Conservation (phyloP, 129 eudicot genomes). For the Daucus carota region DH1_v3.0 NC_030381.2:38559501-38560000, state of each 20-base stretch:
- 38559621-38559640: not conserved
- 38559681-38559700: not conserved
- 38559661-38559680: not conserved
- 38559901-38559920: slow-evolving; percentile 70
- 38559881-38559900: slow-evolving; percentile 95
- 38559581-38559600: not conserved
- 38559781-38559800: not conserved
- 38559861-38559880: slow-evolving; percentile 26
- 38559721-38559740: not conserved
- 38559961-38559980: slow-evolving; percentile 74
- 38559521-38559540: too few relatives aligned
- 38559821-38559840: not conserved
- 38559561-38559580: not conserved
- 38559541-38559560: not conserved
- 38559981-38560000: slow-evolving; percentile 56
- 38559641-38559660: not conserved
- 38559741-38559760: not conserved
- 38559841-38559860: not conserved
- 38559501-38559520: not conserved
- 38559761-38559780: not conserved
- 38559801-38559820: not conserved
- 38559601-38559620: not conserved
- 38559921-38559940: slow-evolving; percentile 95
- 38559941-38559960: slow-evolving; percentile 90
- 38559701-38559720: not conserved